phyloP scores from a whole-genome alignment of 371 early-diverging fungal species.

The Mortierella sp. region DNA sequence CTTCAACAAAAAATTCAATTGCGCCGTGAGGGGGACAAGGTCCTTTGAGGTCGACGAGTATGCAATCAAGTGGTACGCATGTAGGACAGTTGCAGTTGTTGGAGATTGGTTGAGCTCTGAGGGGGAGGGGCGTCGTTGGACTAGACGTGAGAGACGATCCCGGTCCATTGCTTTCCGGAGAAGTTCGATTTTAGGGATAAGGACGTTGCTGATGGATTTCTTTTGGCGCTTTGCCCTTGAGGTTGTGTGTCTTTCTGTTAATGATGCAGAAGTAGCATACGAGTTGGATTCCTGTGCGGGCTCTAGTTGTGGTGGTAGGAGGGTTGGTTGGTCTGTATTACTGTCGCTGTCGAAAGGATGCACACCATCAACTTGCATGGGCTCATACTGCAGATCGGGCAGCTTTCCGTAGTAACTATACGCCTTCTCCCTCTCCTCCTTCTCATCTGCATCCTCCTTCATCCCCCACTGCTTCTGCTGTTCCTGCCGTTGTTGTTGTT shows the following conservation, averaged over 20 bases:
- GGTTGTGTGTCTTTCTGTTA: neutral
- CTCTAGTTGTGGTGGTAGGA: neutral
- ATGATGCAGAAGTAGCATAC: neutral
- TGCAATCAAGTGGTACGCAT: constrained; percentile 35
- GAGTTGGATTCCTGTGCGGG: neutral
- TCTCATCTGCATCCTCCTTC: no score
- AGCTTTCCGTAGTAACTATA: no score
- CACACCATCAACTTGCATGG: neutral
- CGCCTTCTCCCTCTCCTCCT: neutral
- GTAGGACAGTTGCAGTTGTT: constrained; percentile 23
- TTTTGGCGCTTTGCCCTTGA: constrained; percentile 24
- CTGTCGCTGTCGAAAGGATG: constrained; percentile 11
- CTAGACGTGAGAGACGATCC: constrained; percentile 42
- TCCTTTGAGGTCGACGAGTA: constrained; percentile 27
- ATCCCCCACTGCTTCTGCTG: constrained; percentile 14
- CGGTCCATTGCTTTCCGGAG: constrained; percentile 44
- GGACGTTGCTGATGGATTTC: constrained; percentile 35
- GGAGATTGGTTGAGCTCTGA: constrained; percentile 34
- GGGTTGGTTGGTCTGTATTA: neutral
- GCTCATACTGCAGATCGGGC: neutral
- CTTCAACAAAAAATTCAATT: constrained; percentile 31
- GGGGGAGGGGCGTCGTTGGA: constrained; percentile 41
- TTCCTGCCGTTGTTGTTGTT: neutral
- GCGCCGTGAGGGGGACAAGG: constrained; percentile 26
- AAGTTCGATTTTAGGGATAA: constrained; percentile 37